Percentiles rank a stretch among this genome's conserved stretches.
Evolutionary conservation across 1,284 basidiomycete species (phyloP).

Genomic region (Sporisorium iseilematis-ciliati): DNA sequence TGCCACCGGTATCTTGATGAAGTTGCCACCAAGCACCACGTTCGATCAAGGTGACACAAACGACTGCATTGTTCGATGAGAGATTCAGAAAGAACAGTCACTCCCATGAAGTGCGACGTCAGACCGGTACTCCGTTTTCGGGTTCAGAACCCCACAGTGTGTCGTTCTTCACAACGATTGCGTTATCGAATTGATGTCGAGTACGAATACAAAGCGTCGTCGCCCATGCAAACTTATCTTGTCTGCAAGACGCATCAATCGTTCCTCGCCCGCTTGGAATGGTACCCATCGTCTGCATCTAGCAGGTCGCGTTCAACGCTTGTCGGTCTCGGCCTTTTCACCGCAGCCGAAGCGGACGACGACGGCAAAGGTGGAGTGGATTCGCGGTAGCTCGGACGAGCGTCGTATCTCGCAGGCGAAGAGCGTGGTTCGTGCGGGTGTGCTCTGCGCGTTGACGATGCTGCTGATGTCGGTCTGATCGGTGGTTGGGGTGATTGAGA

Average conservation of each 20-base stretch:
- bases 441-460: constrained; percentile 6
- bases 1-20: no score
- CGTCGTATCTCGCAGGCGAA: constrained; percentile 21
- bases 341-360: constrained; percentile 4
- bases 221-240: background rate
- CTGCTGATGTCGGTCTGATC: background rate
- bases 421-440: constrained; percentile 19
- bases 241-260: constrained; percentile 9
- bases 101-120: no score
- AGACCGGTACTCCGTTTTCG: background rate
- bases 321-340: constrained; percentile 35
- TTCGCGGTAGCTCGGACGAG: constrained; percentile 19
- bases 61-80: no score
- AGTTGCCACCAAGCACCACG: no score
- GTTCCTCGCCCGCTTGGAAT: constrained; percentile 37
- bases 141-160: background rate
- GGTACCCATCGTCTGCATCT: constrained; percentile 25
- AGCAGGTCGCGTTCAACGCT: constrained; percentile 32
- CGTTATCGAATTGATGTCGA: background rate
- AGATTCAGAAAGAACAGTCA: no score
- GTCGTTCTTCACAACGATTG: background rate
- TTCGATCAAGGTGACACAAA: no score
- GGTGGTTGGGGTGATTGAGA: constrained; percentile 26
- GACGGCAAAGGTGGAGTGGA: constrained; percentile 24
- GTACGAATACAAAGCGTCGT: constrained; percentile 22